A percentile compares a stretch with the other conserved stretches of the same genome.
phyloP scores from a whole-genome alignment of 2,329 filamentous ascomycete species.

The Metarhizium album region DNA sequence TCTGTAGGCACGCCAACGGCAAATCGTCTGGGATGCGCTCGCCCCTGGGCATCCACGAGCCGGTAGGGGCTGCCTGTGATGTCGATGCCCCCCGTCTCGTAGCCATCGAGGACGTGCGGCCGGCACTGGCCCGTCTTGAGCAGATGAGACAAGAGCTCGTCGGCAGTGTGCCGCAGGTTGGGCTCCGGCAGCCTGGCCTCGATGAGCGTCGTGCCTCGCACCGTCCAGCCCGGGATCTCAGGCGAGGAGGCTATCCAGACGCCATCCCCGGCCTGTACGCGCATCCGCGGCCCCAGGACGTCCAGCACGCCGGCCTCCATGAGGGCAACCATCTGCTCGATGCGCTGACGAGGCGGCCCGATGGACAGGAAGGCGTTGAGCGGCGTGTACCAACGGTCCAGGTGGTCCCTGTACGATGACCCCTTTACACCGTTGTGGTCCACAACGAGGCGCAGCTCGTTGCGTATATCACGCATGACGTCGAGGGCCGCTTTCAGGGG shows the following conservation, averaged over 20 bases:
- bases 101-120: slow-evolving; percentile 4
- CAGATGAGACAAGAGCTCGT: slow-evolving; percentile 2
- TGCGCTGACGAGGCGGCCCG: slow-evolving; percentile 3
- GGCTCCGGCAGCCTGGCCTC: slow-evolving; percentile 4
- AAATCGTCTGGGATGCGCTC: slow-evolving; percentile 3
- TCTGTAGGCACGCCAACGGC: slow-evolving; percentile 5
- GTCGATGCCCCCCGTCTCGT: slow-evolving; percentile 5
- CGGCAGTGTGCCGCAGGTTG: slow-evolving; percentile 1
- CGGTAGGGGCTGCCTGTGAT: slow-evolving; percentile 3
- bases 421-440: slow-evolving; percentile 5
- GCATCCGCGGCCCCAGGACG: slow-evolving; percentile 3
- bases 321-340: slow-evolving; percentile 6
- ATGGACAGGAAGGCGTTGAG: slow-evolving; percentile 6
- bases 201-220: slow-evolving; percentile 3
- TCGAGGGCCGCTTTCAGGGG: slow-evolving; percentile 5
- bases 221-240: background rate
- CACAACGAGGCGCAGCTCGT: slow-evolving; percentile 5
- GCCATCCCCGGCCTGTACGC: background rate
- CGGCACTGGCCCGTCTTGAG: slow-evolving; percentile 3
- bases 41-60: background rate
- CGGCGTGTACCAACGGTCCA: slow-evolving; percentile 6
- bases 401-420: slow-evolving; percentile 3
- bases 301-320: slow-evolving; percentile 4
- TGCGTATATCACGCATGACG: slow-evolving; percentile 6
- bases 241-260: slow-evolving; percentile 1